Evolutionary conservation across 169 alveolate genomes (phyloP).

Genomic region (Plasmodium blacklocki): DNA sequence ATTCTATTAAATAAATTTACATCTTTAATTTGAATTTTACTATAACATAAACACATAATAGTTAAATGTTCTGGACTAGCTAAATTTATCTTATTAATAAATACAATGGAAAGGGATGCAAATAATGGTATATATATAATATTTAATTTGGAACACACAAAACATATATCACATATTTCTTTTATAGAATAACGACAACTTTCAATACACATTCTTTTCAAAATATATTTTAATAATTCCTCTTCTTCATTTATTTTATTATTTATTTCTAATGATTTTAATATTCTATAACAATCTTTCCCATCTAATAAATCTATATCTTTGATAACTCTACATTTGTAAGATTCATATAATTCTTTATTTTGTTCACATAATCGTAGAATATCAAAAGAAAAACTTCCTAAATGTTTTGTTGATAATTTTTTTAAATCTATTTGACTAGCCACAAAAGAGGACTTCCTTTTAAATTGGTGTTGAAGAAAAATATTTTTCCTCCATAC

Average conservation of each 20-base stretch:
- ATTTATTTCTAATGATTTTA: conserved; percentile 65
- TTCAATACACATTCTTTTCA: conserved; percentile 35
- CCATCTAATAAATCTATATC: conserved; percentile 54
- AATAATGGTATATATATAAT: conserved; percentile 55
- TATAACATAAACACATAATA: conserved; percentile 55
- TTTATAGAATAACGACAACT: conserved; percentile 60
- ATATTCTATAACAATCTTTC: conserved; percentile 68
- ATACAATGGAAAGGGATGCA: conserved; percentile 63
- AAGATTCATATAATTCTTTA: conserved; percentile 36
- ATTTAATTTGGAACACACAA: conserved; percentile 62
- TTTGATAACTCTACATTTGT: conserved; percentile 15
- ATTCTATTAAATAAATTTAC: conserved; percentile 63
- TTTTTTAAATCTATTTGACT: conserved; percentile 30
- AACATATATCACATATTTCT: conserved; percentile 74
- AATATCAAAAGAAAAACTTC: conserved; percentile 61
- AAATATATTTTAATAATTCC: conserved; percentile 28
- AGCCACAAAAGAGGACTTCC: conserved; percentile 25
- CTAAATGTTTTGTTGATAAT: conserved; percentile 57
- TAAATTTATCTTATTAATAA: conserved; percentile 66
- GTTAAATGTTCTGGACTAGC: conserved; percentile 62
- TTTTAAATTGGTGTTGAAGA: conserved; percentile 3
- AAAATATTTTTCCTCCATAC: conserved; percentile 1
- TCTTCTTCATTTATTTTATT: conserved; percentile 53
- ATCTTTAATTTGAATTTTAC: conserved; percentile 71
- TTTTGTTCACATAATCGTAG: conserved; percentile 46